Evolutionary conservation across 2,329 filamentous ascomycete genomes (phyloP), one percentile per base, ranked within the genome.

Genomic region (Xylaria sp.): DNA sequence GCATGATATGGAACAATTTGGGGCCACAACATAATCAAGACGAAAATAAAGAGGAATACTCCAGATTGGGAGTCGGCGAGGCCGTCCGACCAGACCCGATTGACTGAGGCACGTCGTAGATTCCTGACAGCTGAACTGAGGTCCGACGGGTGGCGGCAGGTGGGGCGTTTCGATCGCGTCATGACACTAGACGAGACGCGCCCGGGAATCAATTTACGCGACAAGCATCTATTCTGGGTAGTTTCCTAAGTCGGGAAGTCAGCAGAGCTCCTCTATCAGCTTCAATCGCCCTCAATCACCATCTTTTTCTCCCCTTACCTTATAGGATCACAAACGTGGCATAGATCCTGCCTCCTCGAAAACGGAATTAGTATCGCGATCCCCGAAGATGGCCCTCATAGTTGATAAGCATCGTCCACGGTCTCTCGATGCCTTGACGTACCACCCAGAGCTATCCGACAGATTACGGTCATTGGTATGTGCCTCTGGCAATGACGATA

Each of bases 381-480:
- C 25, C 48, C 33, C 65, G 56, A 76, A 62, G 21, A 90, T 90
- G 86, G 86, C 87, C 49, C 84, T 91, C 65, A 88, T 90, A 67
- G 87, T 90, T 62, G 88, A 90, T 73, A 90, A 90, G 70, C 87
- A 90, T 72, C 82, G 87, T 25, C 91, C 91, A 4, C 85, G 90
- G 65, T 90, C 88, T 31, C 85, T 95, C 0, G 90, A 94, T 63
- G 80, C 84, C 59, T 84, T 97, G 62, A 92, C 90, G 70, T 99
- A 98, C 73, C 95, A 99, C 70, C 79, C 87, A 57, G 92, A 96
- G 65, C 86, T 99, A 44, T 97, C 95, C 10, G 89, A 92, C 25
- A 88, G 94, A 61, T 85, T 99, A 47, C 88, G 89, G 70, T 92
- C 95, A 29, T 83, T 99, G 65, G 93, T 97, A 86, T 71, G 85